Evolutionary conservation across 2,329 filamentous ascomycete species (phyloP).

Genomic region (Neurospora sp.): DNA sequence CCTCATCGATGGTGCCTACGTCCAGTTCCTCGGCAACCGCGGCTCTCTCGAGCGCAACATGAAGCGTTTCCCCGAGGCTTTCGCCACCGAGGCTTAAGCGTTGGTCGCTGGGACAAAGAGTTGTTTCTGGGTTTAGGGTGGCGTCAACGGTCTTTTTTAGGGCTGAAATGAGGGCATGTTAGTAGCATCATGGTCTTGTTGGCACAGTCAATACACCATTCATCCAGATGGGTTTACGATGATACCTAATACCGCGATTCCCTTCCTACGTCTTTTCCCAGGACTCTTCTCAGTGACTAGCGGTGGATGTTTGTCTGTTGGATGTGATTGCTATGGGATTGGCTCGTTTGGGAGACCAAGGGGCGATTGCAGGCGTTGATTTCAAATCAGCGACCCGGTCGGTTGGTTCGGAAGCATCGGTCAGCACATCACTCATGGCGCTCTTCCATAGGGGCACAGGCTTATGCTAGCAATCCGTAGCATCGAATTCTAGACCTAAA

Average conservation of each 20-base stretch:
- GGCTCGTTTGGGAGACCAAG: not conserved
- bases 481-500: not conserved
- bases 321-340: not conserved
- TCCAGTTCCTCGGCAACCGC: conserved; percentile 97
- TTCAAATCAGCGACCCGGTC: not conserved
- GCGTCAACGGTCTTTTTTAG: conserved; percentile 21
- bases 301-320: not conserved
- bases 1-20: conserved; percentile 97
- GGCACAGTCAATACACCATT: conserved; percentile 21
- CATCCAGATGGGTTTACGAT: conserved; percentile 13
- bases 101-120: conserved; percentile 19
- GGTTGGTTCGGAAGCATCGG: not conserved
- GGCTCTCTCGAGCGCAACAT: conserved; percentile 81
- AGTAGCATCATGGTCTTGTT: conserved; percentile 19
- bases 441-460: not conserved
- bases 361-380: not conserved
- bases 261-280: not conserved
- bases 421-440: not conserved
- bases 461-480: not conserved
- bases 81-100: conserved; percentile 46
- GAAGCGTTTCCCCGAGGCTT: conserved; percentile 89
- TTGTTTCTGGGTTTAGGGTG: conserved; percentile 21
- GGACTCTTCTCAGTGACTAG: not conserved
- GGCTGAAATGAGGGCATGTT: conserved; percentile 19
- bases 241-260: not conserved